Conservation (phyloP, 345 rosid genomes). For the Viola odorata region DNA sequence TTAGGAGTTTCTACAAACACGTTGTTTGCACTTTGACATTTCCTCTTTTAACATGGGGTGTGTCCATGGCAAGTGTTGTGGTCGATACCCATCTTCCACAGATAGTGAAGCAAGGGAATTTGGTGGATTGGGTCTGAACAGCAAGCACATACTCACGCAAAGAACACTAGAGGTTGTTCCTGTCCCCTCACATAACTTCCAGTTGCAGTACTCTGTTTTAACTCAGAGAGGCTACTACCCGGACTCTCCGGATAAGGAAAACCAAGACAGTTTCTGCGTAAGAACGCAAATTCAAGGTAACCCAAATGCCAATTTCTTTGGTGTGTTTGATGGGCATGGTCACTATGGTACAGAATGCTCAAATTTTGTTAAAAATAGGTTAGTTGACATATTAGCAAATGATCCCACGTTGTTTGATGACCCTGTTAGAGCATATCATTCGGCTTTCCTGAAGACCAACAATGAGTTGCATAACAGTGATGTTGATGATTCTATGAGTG, state of each 20-base stretch:
- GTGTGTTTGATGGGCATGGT: slow-evolving; percentile 93
- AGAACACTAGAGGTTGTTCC: slow-evolving; percentile 54
- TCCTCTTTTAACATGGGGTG: slow-evolving; percentile 62
- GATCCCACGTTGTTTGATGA: slow-evolving; percentile 61
- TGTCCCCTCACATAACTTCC: slow-evolving; percentile 61
- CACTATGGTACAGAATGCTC: slow-evolving; percentile 73
- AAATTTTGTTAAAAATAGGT: slow-evolving; percentile 62
- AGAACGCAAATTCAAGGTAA: slow-evolving; percentile 69
- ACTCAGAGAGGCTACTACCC: slow-evolving; percentile 86
- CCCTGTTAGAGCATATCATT: slow-evolving; percentile 60
- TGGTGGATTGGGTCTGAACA: slow-evolving; percentile 19
- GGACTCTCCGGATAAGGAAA: slow-evolving; percentile 69
- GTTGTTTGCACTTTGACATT: slow-evolving; percentile 9
- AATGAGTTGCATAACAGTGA: slow-evolving; percentile 62
- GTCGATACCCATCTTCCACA: slow-evolving; percentile 55
- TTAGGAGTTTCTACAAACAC: slow-evolving; percentile 26
- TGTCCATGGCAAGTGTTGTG: slow-evolving; percentile 76
- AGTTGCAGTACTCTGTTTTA: slow-evolving; percentile 62
- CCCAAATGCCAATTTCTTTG: slow-evolving; percentile 86
- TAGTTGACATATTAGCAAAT: slow-evolving; percentile 57
- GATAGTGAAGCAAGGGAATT: slow-evolving; percentile 42
- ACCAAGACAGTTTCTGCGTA: slow-evolving; percentile 83
- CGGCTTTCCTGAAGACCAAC: slow-evolving; percentile 61
- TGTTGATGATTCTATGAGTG: slow-evolving; percentile 90
- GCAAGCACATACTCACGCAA: slow-evolving; percentile 45